Conservation (phyloP, 495 filamentous ascomycete species). For the Penicillium verhagenii region DNA sequence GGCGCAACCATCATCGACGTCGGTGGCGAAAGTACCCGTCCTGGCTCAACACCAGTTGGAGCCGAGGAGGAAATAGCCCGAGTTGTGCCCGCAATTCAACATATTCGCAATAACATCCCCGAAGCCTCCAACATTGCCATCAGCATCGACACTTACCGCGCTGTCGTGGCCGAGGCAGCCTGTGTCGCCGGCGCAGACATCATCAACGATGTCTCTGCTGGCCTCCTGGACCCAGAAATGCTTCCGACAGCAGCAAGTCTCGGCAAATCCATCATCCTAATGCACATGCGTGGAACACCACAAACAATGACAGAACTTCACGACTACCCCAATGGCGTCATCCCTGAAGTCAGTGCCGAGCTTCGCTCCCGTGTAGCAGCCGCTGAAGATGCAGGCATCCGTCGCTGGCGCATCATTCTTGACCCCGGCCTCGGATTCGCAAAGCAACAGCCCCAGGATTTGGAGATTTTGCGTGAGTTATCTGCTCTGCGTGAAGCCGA, state of each 20-base stretch:
- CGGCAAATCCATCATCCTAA: slow-evolving; percentile 80
- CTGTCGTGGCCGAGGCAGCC: slow-evolving; percentile 77
- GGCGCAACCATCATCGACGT: slow-evolving; percentile 87
- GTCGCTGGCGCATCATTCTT: slow-evolving; percentile 90
- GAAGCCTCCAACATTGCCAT: slow-evolving; percentile 64
- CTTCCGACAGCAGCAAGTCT: slow-evolving; percentile 74
- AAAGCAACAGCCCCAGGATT: slow-evolving; percentile 75
- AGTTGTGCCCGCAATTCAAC: slow-evolving; percentile 71
- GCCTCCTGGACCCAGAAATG: slow-evolving; percentile 77
- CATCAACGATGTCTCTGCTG: slow-evolving; percentile 92
- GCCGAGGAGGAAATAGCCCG: slow-evolving; percentile 73
- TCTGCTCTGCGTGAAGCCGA: slow-evolving; percentile 59
- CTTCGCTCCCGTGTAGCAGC: slow-evolving; percentile 67
- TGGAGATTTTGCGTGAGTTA: slow-evolving; percentile 71
- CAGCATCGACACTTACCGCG: slow-evolving; percentile 90
- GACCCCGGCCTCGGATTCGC: slow-evolving; percentile 95
- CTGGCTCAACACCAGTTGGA: slow-evolving; percentile 62
- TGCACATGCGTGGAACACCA: slow-evolving; percentile 94
- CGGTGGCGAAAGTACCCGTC: slow-evolving; percentile 89
- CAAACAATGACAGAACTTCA: slow-evolving; percentile 73
- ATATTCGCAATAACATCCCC: slow-evolving; percentile 64
- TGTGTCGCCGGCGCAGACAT: slow-evolving; percentile 84
- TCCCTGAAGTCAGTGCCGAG: slow-evolving; percentile 68
- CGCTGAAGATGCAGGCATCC: slow-evolving; percentile 79
- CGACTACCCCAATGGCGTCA: slow-evolving; percentile 71